Evolutionary conservation across 2,329 filamentous ascomycete species (phyloP).

Genomic region (Periconia digitata): DNA sequence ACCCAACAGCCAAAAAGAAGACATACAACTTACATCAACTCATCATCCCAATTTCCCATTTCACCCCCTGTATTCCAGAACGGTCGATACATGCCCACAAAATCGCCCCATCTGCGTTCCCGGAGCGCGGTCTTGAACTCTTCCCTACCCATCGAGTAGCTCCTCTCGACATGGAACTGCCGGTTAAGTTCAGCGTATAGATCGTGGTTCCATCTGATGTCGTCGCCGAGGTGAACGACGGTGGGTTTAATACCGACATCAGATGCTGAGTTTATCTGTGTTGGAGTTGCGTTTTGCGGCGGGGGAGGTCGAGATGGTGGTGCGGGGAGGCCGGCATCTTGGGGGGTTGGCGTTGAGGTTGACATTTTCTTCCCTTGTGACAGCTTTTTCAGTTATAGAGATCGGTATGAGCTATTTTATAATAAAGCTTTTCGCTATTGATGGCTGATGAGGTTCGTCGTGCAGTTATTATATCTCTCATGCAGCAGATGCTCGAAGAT

Average conservation of each 20-base stretch:
- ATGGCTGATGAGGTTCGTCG: too few relatives aligned
- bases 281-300: neutral
- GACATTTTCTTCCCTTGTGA: slow-evolving; percentile 15
- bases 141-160: slow-evolving; percentile 40
- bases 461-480: neutral
- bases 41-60: slow-evolving; percentile 64
- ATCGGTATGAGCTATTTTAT: too few relatives aligned
- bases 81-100: slow-evolving; percentile 56
- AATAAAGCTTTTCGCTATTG: too few relatives aligned
- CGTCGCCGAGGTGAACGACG: slow-evolving; percentile 48
- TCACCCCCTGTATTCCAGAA: slow-evolving; percentile 68
- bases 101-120: slow-evolving; percentile 45
- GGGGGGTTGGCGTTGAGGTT: slow-evolving; percentile 26
- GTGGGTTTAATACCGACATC: slow-evolving; percentile 31
- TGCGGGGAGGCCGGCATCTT: slow-evolving; percentile 19
- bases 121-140: slow-evolving; percentile 45
- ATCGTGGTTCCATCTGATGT: slow-evolving; percentile 49
- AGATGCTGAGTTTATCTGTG: neutral
- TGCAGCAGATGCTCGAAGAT: too few relatives aligned
- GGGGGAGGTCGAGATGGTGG: neutral
- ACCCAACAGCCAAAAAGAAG: neutral
- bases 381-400: neutral
- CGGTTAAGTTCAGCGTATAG: slow-evolving; percentile 41
- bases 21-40: slow-evolving; percentile 50
- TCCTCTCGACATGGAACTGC: slow-evolving; percentile 44